Evolutionary conservation across 1,284 basidiomycete species (phyloP), one percentile per base, ranked within the genome.

Genomic region (Irpex rosettiformis): DNA sequence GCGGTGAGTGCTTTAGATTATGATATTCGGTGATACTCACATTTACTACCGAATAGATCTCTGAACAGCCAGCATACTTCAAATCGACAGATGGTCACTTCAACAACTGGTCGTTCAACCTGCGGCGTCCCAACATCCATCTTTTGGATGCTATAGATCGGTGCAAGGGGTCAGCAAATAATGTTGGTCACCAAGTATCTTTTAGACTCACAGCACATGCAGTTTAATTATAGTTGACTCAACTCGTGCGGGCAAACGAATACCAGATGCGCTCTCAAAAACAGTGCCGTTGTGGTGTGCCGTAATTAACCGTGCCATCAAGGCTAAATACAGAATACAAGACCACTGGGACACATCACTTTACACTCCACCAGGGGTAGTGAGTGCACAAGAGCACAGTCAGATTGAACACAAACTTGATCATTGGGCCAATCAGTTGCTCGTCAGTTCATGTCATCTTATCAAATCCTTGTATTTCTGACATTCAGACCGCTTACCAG

Each of bases 1-100:
- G 79, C 84, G 55, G 86, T 88, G 66, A 67, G 80, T 58, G 21
- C 18, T 16, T n/a, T 51, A 21, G 21, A 21, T 8, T 21, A 18
- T n/a, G 8, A 30, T 25, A 4, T 37, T 13, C 11, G 24, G 25
- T 29, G 48, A 10, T 29, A 8, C 16, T 53, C 4, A 24, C 4
- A n/a, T 49, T 51, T 13, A 24, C 42, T n/a, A 6, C 49, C 22
- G 22, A 16, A 1, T 54, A 70, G 69, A 65, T 67, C 2, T 60
- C 60, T 3, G 52, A 63, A 45, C 63, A 65, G 21, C 62, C 64
- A 0, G 91, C 89, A 11, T 98, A 99, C 77, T 98, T 98, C 82
- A 99, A 99, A 73, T 96, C 94, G 0, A 98, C 96, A 0, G 96
- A 99, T 67, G 96, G 96, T 0, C 96, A 98, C 67, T 89, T 85